Base-by-base conservation (phyloP, 139 green algal species). In the Chlorella sorokiniana region DNA sequence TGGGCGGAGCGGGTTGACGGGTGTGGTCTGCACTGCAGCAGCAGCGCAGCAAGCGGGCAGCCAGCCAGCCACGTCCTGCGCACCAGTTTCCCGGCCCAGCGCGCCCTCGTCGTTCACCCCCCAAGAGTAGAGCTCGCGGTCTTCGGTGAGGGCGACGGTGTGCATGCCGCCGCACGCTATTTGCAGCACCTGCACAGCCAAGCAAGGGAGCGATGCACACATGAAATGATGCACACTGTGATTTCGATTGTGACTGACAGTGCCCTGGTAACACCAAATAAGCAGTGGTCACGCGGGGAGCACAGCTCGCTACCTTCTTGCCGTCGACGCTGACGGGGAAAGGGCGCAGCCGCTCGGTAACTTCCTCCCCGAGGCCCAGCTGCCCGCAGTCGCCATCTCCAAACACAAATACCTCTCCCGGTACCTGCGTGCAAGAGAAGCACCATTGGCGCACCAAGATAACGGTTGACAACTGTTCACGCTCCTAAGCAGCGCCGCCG, bases 61-160 rank as follows among this genome's bases (percentile, higher is more conserved):
- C 22, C 61, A 68, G 22, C 61, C 61, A 22, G 11, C 3, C 3
- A 38, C 22, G 27, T 22, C 25, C 1, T 65, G 59, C 41, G 79
- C 45, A 74, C 82, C 85, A 20, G 93, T 95, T 38, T 84, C 71
- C 3, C 95, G 86, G 14, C 94, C 95, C 44, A 98, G 86, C 29
- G 92, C 92, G 4, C 95, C 95, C 88, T 98, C 95, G 69, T 98
- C 95, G 78, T 98, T 98, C 29, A 97, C 93, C 27, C 95, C 95
- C 90, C 91, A 96, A 0, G 90, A 92, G 64, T 84, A 98, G 3
- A 98, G 85, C 1, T 45, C 37, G 33, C 91, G 86, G 25, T 91
- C 86, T 4, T 76, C 79, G 4, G 83, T 81, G 25, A 98, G 79
- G 4, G 88, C 95, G 8, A 94, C 87, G 1, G 88, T 96, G 90